These are phyloP conservation scores for Leishmania tarentolae DNA, from an alignment of 208 protist species.

Conservation along the genomic window DNA sequence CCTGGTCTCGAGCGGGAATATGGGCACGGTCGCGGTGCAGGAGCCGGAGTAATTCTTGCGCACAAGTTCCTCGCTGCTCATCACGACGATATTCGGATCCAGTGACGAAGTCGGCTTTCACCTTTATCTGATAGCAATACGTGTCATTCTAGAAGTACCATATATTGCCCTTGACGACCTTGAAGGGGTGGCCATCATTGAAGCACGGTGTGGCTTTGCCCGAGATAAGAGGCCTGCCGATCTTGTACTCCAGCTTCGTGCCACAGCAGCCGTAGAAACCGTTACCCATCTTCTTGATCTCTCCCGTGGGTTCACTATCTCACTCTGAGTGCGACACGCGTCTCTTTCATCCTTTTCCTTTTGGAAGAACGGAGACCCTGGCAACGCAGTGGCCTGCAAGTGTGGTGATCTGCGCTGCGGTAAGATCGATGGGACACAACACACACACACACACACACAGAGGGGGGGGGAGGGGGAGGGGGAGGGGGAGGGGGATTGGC, in stretches of 20 bases:
- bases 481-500: no score
- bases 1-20: constrained; percentile 47
- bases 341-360: neutral
- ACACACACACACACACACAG: no score
- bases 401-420: neutral
- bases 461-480: neutral
- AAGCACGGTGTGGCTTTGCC: constrained; percentile 63
- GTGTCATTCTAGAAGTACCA: constrained; percentile 90
- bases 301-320: neutral
- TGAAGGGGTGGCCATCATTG: constrained; percentile 58
- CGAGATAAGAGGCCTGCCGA: constrained; percentile 41
- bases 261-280: constrained; percentile 37
- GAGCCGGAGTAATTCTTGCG: constrained; percentile 27
- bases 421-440: neutral
- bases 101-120: constrained; percentile 49
- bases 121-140: constrained; percentile 63
- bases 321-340: neutral
- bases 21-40: constrained; percentile 30
- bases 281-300: constrained; percentile 18
- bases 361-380: neutral
- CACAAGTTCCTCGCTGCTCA: constrained; percentile 32
- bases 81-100: constrained; percentile 28
- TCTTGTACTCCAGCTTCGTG: constrained; percentile 33
- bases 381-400: neutral
- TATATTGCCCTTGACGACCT: constrained; percentile 54